Percentiles rank a stretch among this genome's conserved stretches.
Evolutionary conservation across 441 rosid genomes (phyloP).

Genomic region (Daphne laureola): DNA sequence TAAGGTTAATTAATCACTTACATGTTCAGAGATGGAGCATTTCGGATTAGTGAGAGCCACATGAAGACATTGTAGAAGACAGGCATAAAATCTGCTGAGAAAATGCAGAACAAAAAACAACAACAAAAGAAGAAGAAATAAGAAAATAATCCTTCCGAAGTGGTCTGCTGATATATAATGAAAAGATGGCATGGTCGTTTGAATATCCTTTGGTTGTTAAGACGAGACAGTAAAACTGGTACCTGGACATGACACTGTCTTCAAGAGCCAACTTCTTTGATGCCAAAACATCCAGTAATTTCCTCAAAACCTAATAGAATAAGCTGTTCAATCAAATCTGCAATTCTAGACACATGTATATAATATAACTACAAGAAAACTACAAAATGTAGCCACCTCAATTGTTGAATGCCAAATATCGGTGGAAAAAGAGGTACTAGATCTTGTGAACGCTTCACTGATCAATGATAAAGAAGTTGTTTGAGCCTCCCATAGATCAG

Average conservation of each 20-base stretch:
- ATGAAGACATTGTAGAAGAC: conserved; percentile 78
- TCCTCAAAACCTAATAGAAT: conserved; percentile 53
- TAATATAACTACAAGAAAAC: background rate
- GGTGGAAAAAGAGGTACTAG: conserved; percentile 46
- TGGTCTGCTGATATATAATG: background rate
- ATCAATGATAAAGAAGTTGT: conserved; percentile 53
- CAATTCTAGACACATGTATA: background rate
- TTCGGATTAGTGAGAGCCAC: conserved; percentile 57
- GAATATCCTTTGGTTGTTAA: conserved; percentile 2
- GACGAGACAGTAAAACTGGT: conserved; percentile 13
- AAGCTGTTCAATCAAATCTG: conserved; percentile 5
- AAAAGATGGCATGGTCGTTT: background rate
- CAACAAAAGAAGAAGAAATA: background rate
- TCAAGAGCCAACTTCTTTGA: conserved; percentile 53
- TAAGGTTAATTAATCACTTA: conserved; percentile 26
- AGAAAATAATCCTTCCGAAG: no score
- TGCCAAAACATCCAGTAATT: conserved; percentile 67
- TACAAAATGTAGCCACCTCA: conserved; percentile 29
- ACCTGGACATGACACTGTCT: conserved; percentile 64
- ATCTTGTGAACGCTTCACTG: conserved; percentile 48
- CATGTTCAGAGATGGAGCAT: conserved; percentile 72
- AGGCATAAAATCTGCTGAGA: conserved; percentile 59
- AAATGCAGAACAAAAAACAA: no score
- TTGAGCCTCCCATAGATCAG: conserved; percentile 57
- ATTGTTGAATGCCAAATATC: conserved; percentile 58